Conservation (phyloP, 2,329 filamentous ascomycete species). For the Samsoniella hepiali region DNA sequence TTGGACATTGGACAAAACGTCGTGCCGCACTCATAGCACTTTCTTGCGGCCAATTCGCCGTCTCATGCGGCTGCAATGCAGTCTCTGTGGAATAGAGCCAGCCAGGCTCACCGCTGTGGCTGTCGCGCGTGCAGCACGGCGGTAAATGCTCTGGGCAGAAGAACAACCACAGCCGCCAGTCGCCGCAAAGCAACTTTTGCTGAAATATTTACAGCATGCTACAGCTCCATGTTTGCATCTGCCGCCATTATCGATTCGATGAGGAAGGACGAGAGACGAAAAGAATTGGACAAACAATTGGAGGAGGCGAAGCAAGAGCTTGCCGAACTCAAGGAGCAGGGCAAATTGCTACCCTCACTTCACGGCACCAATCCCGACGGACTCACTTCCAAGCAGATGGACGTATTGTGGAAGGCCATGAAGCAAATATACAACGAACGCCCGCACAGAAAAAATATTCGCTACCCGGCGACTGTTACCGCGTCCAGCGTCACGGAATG, state of each 20-base stretch:
- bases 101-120: slow-evolving; percentile 60
- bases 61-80: slow-evolving; percentile 56
- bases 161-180: slow-evolving; percentile 47
- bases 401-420: slow-evolving; percentile 30
- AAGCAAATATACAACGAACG: slow-evolving; percentile 32
- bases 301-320: slow-evolving; percentile 51
- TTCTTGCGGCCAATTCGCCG: background rate
- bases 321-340: slow-evolving; percentile 36
- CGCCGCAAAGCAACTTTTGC: slow-evolving; percentile 49
- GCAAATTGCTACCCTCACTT: slow-evolving; percentile 20
- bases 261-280: slow-evolving; percentile 54
- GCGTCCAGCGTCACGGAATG: slow-evolving; percentile 28
- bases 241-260: slow-evolving; percentile 61
- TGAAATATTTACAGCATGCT: slow-evolving; percentile 62
- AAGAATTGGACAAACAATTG: slow-evolving; percentile 60
- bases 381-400: slow-evolving; percentile 30
- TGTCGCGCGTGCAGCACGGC: slow-evolving; percentile 59
- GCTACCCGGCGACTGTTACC: slow-evolving; percentile 29
- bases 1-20: background rate
- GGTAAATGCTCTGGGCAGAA: slow-evolving; percentile 46
- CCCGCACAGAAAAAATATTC: slow-evolving; percentile 37
- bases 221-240: slow-evolving; percentile 64
- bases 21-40: background rate
- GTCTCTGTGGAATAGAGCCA: slow-evolving; percentile 64
- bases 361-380: slow-evolving; percentile 19